Conservation (phyloP, 192 early-diverging fungal species). For the Coemansia sp. region DNA sequence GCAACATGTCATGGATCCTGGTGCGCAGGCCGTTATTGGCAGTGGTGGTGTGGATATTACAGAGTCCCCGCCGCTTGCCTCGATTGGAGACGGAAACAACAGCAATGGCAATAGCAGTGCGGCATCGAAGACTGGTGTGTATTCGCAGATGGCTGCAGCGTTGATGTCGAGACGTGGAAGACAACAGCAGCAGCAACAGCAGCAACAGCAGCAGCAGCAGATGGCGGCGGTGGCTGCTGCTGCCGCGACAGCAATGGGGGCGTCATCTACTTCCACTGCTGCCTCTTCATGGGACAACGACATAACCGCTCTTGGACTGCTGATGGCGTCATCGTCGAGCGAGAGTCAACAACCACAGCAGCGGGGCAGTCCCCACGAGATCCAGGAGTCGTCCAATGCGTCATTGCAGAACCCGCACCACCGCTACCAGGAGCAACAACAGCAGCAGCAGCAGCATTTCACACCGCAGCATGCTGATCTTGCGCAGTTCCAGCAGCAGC, state of each 20-base stretch:
- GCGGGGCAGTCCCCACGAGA: not conserved
- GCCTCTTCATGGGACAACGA: conserved; percentile 11
- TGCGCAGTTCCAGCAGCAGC: conserved; percentile 39
- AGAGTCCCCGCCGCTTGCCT: conserved; percentile 15
- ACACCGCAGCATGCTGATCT: conserved; percentile 40
- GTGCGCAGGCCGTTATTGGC: too few species aligned
- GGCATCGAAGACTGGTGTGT: conserved; percentile 20
- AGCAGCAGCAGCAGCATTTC: conserved; percentile 15
- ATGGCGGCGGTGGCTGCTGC: not conserved
- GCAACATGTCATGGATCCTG: not conserved
- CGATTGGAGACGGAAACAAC: conserved; percentile 1
- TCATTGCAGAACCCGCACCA: not conserved
- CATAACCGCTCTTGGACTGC: conserved; percentile 27
- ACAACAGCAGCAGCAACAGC: conserved; percentile 18
- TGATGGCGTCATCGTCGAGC: conserved; percentile 8
- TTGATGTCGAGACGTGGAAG: conserved; percentile 29
- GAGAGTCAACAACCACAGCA: not conserved
- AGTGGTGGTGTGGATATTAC: not conserved
- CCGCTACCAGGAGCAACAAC: not conserved
- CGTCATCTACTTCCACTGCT: not conserved
- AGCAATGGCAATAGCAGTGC: conserved; percentile 1
- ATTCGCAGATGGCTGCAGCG: conserved; percentile 46
- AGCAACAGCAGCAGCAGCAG: conserved; percentile 20
- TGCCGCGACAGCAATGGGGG: conserved; percentile 22
- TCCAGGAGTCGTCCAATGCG: not conserved